Evolutionary conservation across 805 yeast genomes (phyloP).

Genomic region (Yarrowia porcina): DNA sequence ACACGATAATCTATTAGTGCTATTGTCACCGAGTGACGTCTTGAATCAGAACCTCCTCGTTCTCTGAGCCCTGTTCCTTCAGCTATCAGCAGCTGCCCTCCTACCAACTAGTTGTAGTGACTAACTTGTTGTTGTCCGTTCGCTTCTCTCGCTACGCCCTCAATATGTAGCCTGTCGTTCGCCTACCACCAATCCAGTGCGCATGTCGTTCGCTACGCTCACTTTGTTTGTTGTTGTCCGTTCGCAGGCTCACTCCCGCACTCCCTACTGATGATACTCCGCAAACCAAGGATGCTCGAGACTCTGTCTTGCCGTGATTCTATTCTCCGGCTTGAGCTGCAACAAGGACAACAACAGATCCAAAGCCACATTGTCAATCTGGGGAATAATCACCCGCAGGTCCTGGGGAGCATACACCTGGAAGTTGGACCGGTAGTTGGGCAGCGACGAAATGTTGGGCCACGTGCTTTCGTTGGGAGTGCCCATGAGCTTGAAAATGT

Average conservation of each 20-base stretch:
- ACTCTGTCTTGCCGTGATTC: slow-evolving; percentile 53
- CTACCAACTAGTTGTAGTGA: too few species aligned
- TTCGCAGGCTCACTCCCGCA: too few species aligned
- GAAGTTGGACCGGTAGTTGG: slow-evolving; percentile 82
- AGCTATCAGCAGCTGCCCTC: too few species aligned
- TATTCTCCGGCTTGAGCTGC: slow-evolving; percentile 52
- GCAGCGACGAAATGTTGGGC: slow-evolving; percentile 92
- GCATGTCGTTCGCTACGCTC: too few species aligned
- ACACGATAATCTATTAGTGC: neutral
- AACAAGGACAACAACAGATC: slow-evolving; percentile 58
- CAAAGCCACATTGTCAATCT: slow-evolving; percentile 65
- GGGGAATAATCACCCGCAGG: slow-evolving; percentile 63
- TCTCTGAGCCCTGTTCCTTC: too few species aligned
- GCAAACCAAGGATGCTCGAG: slow-evolving; percentile 74
- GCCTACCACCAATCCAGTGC: too few species aligned
- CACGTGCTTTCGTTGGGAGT: slow-evolving; percentile 94
- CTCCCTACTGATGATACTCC: slow-evolving; percentile 45
- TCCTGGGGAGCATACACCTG: slow-evolving; percentile 88
- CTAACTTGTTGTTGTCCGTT: too few species aligned
- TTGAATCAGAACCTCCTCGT: too few species aligned
- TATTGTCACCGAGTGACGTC: too few species aligned
- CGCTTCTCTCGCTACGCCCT: too few species aligned
- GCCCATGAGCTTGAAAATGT: slow-evolving; percentile 90
- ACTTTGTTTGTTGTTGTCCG: too few species aligned
- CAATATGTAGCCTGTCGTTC: too few species aligned